Evolutionary conservation across 768 basidiomycete species (phyloP).

Genomic region (Galerina sulciceps): DNA sequence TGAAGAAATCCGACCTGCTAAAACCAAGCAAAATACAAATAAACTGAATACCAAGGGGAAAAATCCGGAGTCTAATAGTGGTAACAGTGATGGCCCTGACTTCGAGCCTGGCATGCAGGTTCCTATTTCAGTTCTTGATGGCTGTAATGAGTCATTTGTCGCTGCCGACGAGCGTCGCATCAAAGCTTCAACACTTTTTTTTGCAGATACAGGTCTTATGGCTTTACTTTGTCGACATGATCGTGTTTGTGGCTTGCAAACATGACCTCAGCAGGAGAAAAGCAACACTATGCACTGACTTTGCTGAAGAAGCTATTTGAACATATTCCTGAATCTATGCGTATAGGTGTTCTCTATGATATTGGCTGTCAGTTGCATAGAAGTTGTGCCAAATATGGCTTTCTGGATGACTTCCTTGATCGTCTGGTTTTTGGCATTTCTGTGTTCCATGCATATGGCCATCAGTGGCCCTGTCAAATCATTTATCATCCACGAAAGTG

Average conservation of each 20-base stretch:
- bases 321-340: background rate
- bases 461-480: constrained; percentile 40
- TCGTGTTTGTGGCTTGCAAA: too few relatives aligned
- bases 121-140: too few relatives aligned
- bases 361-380: constrained; percentile 38
- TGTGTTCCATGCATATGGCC: constrained; percentile 43
- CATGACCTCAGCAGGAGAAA: too few relatives aligned
- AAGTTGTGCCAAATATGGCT: constrained; percentile 28
- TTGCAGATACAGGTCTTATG: background rate
- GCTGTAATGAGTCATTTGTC: background rate
- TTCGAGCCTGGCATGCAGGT: background rate
- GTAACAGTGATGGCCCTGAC: background rate
- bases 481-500: constrained; percentile 32
- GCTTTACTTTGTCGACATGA: background rate
- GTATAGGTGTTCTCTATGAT: constrained; percentile 33
- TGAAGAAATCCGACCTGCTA: background rate
- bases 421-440: constrained; percentile 32
- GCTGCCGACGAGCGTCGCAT: background rate
- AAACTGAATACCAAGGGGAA: too few relatives aligned
- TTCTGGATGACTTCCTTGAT: constrained; percentile 22
- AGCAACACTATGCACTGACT: too few relatives aligned
- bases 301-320: background rate
- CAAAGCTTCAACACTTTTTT: background rate
- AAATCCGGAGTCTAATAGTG: too few relatives aligned
- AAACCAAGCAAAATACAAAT: too few relatives aligned